Evolutionary conservation across 495 filamentous ascomycete species (phyloP).

Genomic region (Daldinia decipiens): DNA sequence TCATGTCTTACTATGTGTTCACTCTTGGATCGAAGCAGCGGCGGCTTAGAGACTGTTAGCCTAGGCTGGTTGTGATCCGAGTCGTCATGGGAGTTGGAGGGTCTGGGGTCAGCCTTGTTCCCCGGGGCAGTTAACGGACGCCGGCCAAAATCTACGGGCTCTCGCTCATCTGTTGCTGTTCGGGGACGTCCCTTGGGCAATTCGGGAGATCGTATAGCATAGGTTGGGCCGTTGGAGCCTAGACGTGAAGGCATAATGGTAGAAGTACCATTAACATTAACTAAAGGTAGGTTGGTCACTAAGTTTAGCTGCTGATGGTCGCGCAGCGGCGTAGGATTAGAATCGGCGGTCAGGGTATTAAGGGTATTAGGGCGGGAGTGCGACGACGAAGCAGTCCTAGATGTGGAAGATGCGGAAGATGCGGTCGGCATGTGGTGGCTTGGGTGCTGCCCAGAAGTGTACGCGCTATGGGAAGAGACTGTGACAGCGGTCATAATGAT

Average conservation of each 20-base stretch:
- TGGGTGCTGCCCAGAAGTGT: conserved; percentile 30
- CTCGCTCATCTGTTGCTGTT: conserved; percentile 43
- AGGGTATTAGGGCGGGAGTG: background rate
- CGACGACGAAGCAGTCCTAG: conserved; percentile 20
- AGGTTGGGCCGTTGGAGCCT: conserved; percentile 30
- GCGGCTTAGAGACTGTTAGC: conserved; percentile 63
- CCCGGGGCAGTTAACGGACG: conserved; percentile 50
- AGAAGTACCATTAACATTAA: conserved; percentile 32
- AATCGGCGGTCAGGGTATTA: conserved; percentile 1
- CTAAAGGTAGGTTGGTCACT: conserved; percentile 6
- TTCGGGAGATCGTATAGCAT: conserved; percentile 27
- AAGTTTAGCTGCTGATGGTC: conserved; percentile 13
- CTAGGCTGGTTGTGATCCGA: conserved; percentile 41
- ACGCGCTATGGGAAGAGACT: conserved; percentile 37
- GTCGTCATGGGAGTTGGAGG: conserved; percentile 40
- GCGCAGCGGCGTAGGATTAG: conserved; percentile 10
- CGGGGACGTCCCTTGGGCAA: conserved; percentile 37
- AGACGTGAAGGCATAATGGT: conserved; percentile 41
- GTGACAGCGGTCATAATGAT: conserved; percentile 39
- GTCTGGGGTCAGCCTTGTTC: conserved; percentile 37
- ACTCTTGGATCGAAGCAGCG: conserved; percentile 75
- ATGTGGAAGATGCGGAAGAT: conserved; percentile 28
- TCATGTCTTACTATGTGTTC: conserved; percentile 69
- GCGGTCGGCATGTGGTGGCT: conserved; percentile 21
- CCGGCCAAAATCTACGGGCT: conserved; percentile 38